Percentiles rank a stretch among this genome's conserved stretches.
These are phyloP conservation scores for Pythium periplocum DNA, from an alignment of 352 stramenopile species.

Conservation along the genomic window DNA sequence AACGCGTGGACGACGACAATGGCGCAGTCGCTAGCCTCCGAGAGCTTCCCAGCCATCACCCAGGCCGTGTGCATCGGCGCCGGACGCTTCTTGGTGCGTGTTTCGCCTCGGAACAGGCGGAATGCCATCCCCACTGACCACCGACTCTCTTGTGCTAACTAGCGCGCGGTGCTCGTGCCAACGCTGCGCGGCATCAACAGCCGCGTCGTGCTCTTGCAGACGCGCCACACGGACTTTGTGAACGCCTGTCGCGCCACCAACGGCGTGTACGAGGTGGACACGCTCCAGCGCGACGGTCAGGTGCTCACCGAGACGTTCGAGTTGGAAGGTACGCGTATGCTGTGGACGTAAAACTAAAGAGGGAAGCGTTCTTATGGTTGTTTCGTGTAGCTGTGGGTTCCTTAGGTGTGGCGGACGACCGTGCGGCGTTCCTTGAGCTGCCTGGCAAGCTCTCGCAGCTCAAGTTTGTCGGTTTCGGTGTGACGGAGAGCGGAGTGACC, in stretches of 20 bases:
- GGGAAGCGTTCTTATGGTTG: background rate
- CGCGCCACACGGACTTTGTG: conserved; percentile 49
- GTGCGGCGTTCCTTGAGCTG: conserved; percentile 19
- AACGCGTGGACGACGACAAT: conserved; percentile 4
- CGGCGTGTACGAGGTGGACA: conserved; percentile 64
- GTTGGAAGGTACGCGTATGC: conserved; percentile 15
- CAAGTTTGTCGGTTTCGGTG: conserved; percentile 50
- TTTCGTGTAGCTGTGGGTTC: conserved; percentile 17
- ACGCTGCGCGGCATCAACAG: conserved; percentile 28
- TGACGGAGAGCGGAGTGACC: conserved; percentile 53
- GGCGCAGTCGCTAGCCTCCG: conserved; percentile 12
- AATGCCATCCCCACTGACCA: background rate
- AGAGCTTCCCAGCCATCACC: conserved; percentile 19
- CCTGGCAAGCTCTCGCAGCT: conserved; percentile 20
- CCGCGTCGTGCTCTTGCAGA: conserved; percentile 58
- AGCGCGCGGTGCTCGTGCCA: conserved; percentile 64
- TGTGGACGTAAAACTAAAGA: background rate
- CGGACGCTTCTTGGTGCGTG: conserved; percentile 61
- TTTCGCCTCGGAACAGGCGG: background rate
- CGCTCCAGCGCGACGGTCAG: conserved; percentile 37
- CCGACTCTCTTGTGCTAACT: background rate
- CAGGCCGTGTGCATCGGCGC: conserved; percentile 57
- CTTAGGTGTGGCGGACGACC: conserved; percentile 12
- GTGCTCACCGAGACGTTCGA: conserved; percentile 33
- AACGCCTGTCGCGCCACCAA: conserved; percentile 22